Conservation (phyloP, 768 basidiomycete genomes). For the Sporobolomyces roseus region DNA sequence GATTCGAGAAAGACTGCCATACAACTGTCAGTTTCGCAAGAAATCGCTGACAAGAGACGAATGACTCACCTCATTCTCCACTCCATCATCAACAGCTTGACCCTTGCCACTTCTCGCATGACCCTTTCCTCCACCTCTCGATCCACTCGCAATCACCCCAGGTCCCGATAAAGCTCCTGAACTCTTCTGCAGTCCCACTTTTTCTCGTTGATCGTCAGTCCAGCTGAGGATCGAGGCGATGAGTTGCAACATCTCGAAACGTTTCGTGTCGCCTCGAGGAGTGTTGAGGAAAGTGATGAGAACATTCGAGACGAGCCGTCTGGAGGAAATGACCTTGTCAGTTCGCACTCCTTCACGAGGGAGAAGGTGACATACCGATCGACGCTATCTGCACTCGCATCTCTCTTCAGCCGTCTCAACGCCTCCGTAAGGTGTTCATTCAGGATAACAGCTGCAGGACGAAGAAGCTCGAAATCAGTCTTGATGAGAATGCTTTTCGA, state of each 20-base stretch:
- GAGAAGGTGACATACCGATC: conserved; percentile 55
- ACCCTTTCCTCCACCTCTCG: conserved; percentile 27
- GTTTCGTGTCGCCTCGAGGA: conserved; percentile 84
- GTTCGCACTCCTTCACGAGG: not conserved
- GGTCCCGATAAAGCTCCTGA: conserved; percentile 15
- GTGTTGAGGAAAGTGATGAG: conserved; percentile 83
- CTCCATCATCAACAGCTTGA: conserved; percentile 35
- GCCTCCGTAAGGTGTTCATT: conserved; percentile 98
- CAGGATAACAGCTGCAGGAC: conserved; percentile 87
- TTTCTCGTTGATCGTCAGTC: conserved; percentile 85
- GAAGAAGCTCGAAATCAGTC: too few species aligned
- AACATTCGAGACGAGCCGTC: conserved; percentile 89
- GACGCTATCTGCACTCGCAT: conserved; percentile 78
- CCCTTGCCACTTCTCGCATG: conserved; percentile 40
- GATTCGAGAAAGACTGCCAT: conserved; percentile 94
- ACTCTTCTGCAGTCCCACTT: conserved; percentile 63
- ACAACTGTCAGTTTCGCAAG: too few species aligned
- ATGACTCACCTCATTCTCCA: conserved; percentile 40
- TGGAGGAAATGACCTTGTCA: conserved; percentile 17
- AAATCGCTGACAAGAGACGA: not conserved
- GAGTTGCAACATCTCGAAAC: conserved; percentile 91
- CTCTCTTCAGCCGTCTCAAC: conserved; percentile 83
- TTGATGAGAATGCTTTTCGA: too few species aligned
- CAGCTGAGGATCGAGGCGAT: conserved; percentile 86
- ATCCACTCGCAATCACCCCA: conserved; percentile 32